Base-by-base conservation (phyloP, 345 rosid genomes). In the Trapa incisa region DNA sequence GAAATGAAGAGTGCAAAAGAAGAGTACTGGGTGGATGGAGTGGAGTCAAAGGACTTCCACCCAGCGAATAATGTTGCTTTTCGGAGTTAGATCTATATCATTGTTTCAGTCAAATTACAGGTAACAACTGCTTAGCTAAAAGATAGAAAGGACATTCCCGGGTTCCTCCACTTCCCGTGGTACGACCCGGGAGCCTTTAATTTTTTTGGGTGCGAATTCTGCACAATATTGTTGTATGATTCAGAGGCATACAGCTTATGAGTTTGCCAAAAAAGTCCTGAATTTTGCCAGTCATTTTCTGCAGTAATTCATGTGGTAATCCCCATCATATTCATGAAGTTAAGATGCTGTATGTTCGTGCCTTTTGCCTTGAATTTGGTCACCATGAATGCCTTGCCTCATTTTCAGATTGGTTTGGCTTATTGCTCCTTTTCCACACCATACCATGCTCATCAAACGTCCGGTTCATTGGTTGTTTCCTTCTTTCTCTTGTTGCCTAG, bases 211-310 rank as follows among this genome's bases (percentile, higher is more conserved):
- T 37, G 50, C 41, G 45, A 61, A 32, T 70, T 65, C 62, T 66
- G 69, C 53, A 58, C 67, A 69, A 39, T 36, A 53, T 67, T 78
- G 78, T 81, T 81, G 77, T 77, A 75, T 15, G 70, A 74, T 72
- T 66, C 62, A 33, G 54, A 47, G 71, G 72, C 76, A 72, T 50
- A 70, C 67, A 29, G 64, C 62, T 64, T 70, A 70, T 60, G 10
- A 65, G 64, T 54, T 61, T 32, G 65, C 47, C 29, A 38, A 35
- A 38, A 58, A 69, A 22, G 29, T 35, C 52, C 16, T 33, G 47
- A 50, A 68, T 73, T 73, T 71, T 67, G 80, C 74, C 57, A 70
- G 68, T 78, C 73, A 63, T 72, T 58, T 64, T 37, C 57, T 61
- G 68, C 47, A 65, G 67, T 65, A 71, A 57, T 53, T 38, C 70